A percentile compares a stretch with the other conserved stretches of the same genome.
Conservation (phyloP, 495 filamentous ascomycete genomes). For the Daldinia childiae region DNA sequence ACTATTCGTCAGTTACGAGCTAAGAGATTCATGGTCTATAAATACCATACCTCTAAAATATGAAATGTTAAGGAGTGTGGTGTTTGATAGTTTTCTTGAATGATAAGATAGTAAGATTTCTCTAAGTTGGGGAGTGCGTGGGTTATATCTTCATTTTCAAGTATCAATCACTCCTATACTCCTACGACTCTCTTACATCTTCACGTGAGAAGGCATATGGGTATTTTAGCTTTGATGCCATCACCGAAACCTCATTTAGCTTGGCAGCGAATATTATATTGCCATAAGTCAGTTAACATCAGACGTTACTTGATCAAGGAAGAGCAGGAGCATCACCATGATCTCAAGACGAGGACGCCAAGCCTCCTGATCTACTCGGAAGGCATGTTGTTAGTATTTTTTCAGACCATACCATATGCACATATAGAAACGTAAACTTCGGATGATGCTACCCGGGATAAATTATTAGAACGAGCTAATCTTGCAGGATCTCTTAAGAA, state of each 20-base stretch:
- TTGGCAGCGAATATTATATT: slow-evolving; percentile 14
- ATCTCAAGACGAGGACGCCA: slow-evolving; percentile 27
- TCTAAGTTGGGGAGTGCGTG: not conserved
- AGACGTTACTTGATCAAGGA: not conserved
- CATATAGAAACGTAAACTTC: slow-evolving; percentile 14
- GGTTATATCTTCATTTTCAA: slow-evolving; percentile 32
- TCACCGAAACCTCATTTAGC: slow-evolving; percentile 22
- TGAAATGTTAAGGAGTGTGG: not conserved
- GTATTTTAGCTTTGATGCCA: not conserved
- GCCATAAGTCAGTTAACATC: slow-evolving; percentile 5
- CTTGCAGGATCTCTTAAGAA: slow-evolving; percentile 17
- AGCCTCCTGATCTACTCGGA: slow-evolving; percentile 47
- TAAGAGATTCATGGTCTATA: not conserved
- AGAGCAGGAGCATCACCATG: slow-evolving; percentile 7
- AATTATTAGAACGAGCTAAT: slow-evolving; percentile 20
- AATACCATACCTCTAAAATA: slow-evolving; percentile 26
- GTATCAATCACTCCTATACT: not conserved
- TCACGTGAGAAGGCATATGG: not conserved
- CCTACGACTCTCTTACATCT: not conserved
- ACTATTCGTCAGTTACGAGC: slow-evolving; percentile 15
- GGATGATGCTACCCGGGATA: slow-evolving; percentile 28
- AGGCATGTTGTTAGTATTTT: slow-evolving; percentile 22
- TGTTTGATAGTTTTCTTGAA: slow-evolving; percentile 1
- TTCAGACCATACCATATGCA: slow-evolving; percentile 1
- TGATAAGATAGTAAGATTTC: not conserved